Evolutionary conservation across 768 basidiomycete genomes (phyloP).

Genomic region (Mycena metata): DNA sequence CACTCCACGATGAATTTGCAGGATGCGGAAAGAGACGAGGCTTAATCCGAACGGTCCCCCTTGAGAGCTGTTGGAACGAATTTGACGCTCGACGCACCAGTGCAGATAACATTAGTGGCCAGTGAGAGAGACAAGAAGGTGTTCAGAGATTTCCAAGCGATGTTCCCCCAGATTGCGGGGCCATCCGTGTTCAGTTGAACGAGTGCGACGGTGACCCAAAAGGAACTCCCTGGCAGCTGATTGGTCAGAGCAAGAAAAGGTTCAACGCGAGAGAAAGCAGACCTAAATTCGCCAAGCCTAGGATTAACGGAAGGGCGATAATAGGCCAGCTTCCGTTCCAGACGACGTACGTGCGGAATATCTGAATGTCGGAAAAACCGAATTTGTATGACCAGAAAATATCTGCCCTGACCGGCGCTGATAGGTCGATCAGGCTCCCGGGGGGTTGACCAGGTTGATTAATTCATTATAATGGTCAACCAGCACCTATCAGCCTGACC

Average conservation of each 20-base stretch:
- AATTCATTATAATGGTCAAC: too few species aligned
- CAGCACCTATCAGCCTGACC: too few species aligned
- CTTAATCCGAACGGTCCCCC: background rate
- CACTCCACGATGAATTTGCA: background rate
- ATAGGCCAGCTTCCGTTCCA: conserved; percentile 1
- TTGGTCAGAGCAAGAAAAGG: background rate
- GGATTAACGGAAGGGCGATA: background rate
- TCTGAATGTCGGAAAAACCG: background rate
- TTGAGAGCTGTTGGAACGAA: background rate
- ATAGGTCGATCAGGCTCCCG: too few species aligned
- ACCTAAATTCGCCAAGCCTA: background rate
- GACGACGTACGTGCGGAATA: conserved; percentile 3
- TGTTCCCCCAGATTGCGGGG: background rate
- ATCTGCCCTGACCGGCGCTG: too few species aligned
- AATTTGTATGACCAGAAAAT: too few species aligned
- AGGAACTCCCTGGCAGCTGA: conserved; percentile 1
- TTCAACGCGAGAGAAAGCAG: background rate
- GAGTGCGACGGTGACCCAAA: background rate
- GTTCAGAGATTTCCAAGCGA: background rate
- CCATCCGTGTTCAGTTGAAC: background rate
- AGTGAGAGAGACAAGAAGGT: background rate
- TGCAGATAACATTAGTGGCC: conserved; percentile 1
- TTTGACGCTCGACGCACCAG: background rate
- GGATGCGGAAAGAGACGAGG: background rate
- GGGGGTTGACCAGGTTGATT: too few species aligned